Conservation (phyloP, 257 asterid genomes). For the Ilex asprella region DNA sequence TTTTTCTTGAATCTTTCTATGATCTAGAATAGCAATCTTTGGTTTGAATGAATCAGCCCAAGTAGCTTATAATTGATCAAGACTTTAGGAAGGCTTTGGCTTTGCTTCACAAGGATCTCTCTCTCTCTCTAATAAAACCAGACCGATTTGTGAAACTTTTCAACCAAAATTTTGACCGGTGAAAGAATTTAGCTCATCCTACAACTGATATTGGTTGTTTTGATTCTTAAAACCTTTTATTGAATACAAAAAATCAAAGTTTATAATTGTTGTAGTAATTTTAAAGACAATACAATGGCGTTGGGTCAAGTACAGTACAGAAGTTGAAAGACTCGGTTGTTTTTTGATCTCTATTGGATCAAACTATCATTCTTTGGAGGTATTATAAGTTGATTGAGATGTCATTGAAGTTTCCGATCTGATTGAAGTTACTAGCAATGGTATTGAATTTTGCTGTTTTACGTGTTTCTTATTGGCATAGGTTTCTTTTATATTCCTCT, state of each 20-base stretch:
- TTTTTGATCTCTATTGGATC: constrained; percentile 25
- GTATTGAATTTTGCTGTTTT: constrained; percentile 30
- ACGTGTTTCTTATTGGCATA: too few species aligned
- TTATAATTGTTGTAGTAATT: background rate
- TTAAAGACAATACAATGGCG: background rate
- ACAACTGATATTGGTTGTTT: constrained; percentile 8
- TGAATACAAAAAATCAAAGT: background rate
- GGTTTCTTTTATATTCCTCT: too few species aligned
- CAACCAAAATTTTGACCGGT: constrained; percentile 29
- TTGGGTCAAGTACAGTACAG: too few species aligned
- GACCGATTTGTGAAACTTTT: constrained; percentile 17
- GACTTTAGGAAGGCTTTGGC: background rate
- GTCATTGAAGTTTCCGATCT: constrained; percentile 50
- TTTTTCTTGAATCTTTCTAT: constrained; percentile 5
- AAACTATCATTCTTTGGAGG: constrained; percentile 12
- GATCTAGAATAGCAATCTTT: background rate
- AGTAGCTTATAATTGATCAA: constrained; percentile 6
- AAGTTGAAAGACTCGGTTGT: constrained; percentile 17
- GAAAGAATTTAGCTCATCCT: constrained; percentile 21
- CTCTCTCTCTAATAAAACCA: background rate
- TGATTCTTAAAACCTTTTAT: too few species aligned
- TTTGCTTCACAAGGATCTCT: too few species aligned
- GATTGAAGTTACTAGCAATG: constrained; percentile 55
- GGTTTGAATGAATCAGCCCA: background rate
- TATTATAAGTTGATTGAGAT: constrained; percentile 30